Evolutionary conservation across 768 basidiomycete species (phyloP).

Genomic region (Sarcomyxa edulis): DNA sequence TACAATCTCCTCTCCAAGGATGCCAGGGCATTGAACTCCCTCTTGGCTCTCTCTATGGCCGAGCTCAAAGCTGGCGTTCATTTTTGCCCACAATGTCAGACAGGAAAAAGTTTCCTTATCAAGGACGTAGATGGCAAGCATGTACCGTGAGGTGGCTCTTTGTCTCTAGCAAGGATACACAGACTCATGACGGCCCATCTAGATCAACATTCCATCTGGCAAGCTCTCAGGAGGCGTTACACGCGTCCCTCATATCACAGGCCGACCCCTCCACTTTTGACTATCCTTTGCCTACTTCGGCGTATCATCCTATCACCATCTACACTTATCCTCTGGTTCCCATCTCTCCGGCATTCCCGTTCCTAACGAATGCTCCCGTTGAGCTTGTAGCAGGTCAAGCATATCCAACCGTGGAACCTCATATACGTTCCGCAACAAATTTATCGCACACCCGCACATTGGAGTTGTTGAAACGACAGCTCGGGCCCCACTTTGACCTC

Average conservation of each 20-base stretch:
- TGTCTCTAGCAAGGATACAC: background rate
- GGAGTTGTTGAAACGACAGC: slow-evolving; percentile 1
- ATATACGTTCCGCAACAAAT: slow-evolving; percentile 4
- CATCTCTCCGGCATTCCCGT: background rate
- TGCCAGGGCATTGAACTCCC: slow-evolving; percentile 2
- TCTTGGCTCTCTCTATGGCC: background rate
- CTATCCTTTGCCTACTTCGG: too few relatives aligned
- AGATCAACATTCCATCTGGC: slow-evolving; percentile 3
- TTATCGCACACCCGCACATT: slow-evolving; percentile 5
- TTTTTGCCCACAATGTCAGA: slow-evolving; percentile 2
- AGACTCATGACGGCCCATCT: background rate
- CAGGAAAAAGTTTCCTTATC: background rate
- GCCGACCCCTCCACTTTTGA: background rate
- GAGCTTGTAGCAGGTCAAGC: background rate
- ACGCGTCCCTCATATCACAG: slow-evolving; percentile 1
- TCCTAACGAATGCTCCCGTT: slow-evolving; percentile 3
- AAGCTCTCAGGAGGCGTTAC: slow-evolving; percentile 4
- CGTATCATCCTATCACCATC: background rate
- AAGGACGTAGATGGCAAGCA: background rate
- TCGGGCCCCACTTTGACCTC: slow-evolving; percentile 4
- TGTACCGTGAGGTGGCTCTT: slow-evolving; percentile 1
- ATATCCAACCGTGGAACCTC: slow-evolving; percentile 1
- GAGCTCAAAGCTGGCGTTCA: slow-evolving; percentile 1
- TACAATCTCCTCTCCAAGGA: slow-evolving; percentile 1
- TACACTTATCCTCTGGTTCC: slow-evolving; percentile 6